Evolutionary conservation across 352 stramenopile genomes (phyloP), one percentile per base, ranked within the genome.

Genomic region (Pythium chondricola): DNA sequence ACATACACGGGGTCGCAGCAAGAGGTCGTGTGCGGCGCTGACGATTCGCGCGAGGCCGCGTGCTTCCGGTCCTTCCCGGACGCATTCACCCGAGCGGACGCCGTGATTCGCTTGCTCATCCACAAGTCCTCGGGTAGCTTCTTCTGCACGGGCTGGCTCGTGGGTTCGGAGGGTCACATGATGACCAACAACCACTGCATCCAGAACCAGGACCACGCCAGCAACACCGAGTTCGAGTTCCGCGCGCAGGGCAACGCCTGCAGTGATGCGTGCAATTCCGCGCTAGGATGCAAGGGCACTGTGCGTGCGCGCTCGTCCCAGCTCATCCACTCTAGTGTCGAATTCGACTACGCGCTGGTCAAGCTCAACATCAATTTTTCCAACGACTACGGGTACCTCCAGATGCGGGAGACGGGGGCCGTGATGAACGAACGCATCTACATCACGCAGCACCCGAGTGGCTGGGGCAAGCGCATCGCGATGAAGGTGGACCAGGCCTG

Each of bases 121-220:
- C 75, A 87, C 58, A 87, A 87, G 43, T 32, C 40, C 29, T 55
- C 43, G 20, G 60, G 65, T 3, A 73, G 64, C 4, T 84, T 63
- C 48, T 86, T 85, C 35, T 92, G 81, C 51, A 88, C 74, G 16
- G 81, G 81, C 16, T 92, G 73, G 73, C 56, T 92, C 3, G 6
- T 88, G 22, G 81, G 81, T n/a, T 83, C 65, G 27, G 67, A 92
- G 17, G 78, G 76, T 14, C 78, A 92, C 43, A n/a, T 88, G 31
- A 36, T 92, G 16, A 90, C 81, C 21, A 92, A 92, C 66, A 50
- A 88, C 44, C 81, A 92, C 63, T 92, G 81, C 66, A 88, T 92
- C 45, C 62, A 50, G 5, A 65, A 47, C 20, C 53, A 65, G 35
- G 27, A 24, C 13, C 50, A 86, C 25, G 81, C 81, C 4, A 71